A percentile compares a stretch with the other conserved stretches of the same genome.
Evolutionary conservation across 2,329 filamentous ascomycete species (phyloP).

Genomic region (Fusarium falciforme): DNA sequence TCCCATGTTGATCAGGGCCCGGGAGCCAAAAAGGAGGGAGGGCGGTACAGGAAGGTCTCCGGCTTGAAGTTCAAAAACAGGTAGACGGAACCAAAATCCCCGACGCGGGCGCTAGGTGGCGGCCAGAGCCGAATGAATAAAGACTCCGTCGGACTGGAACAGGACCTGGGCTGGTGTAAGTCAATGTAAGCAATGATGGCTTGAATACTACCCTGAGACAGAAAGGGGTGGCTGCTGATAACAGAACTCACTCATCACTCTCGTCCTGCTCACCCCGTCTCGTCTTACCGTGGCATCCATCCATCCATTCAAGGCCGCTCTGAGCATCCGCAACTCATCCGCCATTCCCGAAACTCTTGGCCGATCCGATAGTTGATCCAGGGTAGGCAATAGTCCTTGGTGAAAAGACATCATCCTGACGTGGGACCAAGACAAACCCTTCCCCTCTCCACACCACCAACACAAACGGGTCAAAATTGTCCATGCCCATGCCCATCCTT

Average conservation of each 20-base stretch:
- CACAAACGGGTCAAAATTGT: conserved; percentile 2
- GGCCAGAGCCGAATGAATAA: conserved; percentile 8
- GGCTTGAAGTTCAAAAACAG: neutral
- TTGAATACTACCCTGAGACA: neutral
- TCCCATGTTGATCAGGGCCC: neutral
- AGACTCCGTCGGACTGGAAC: conserved; percentile 9
- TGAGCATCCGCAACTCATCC: conserved; percentile 11
- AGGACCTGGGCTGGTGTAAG: conserved; percentile 22
- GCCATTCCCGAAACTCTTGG: conserved; percentile 19
- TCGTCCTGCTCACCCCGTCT: neutral
- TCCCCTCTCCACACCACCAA: conserved; percentile 33
- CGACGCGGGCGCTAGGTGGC: conserved; percentile 14
- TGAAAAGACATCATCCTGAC: conserved; percentile 34
- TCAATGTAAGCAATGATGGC: conserved; percentile 5
- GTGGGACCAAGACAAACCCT: conserved; percentile 20
- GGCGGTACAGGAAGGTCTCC: neutral
- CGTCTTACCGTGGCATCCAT: conserved; percentile 6
- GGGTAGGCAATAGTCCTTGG: conserved; percentile 15
- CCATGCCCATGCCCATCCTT: neutral
- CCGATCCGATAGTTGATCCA: conserved; percentile 12
- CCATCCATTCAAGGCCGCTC: conserved; percentile 4
- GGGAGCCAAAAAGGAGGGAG: neutral
- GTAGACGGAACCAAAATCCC: conserved; percentile 3
- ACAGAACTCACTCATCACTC: neutral
- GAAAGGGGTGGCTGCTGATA: neutral